Evolutionary conservation across 202 grass and related monocot genomes (phyloP).

Genomic region (Hordeum pubiflorum): DNA sequence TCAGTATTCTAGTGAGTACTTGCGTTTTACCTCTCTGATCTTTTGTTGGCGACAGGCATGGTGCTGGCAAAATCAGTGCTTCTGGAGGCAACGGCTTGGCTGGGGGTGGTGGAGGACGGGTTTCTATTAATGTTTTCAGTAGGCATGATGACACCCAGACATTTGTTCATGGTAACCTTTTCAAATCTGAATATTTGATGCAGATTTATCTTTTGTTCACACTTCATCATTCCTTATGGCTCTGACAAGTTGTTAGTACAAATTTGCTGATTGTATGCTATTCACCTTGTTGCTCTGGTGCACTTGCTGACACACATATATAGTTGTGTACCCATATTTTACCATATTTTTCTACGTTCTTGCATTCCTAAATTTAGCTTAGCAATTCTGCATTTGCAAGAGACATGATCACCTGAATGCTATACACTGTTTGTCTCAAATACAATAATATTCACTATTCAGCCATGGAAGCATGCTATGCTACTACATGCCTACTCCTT

Average conservation of each 20-base stretch:
- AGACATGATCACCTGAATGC: constrained; percentile 3
- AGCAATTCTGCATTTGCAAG: neutral
- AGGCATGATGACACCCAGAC: constrained; percentile 78
- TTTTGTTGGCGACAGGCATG: constrained; percentile 58
- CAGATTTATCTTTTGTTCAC: neutral
- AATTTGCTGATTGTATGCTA: neutral
- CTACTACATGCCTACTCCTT: neutral
- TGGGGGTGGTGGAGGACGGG: constrained; percentile 88
- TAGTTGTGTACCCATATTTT: neutral
- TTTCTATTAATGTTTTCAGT: constrained; percentile 91
- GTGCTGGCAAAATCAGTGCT: constrained; percentile 88
- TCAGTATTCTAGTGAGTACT: constrained; percentile 9
- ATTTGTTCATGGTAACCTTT: constrained; percentile 75
- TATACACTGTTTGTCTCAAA: neutral
- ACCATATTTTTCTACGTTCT: neutral
- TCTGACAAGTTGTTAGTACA: neutral
- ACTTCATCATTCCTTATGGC: neutral
- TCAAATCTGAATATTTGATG: constrained; percentile 1
- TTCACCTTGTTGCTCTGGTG: constrained; percentile 17
- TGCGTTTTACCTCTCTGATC: constrained; percentile 32
- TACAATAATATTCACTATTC: neutral
- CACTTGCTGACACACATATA: neutral
- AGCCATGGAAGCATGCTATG: neutral
- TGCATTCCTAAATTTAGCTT: constrained; percentile 15
- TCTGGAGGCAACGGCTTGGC: constrained; percentile 89